Conservation (phyloP, 2,329 filamentous ascomycete species). For the Hawksworthiomyces lignivorus region DNA sequence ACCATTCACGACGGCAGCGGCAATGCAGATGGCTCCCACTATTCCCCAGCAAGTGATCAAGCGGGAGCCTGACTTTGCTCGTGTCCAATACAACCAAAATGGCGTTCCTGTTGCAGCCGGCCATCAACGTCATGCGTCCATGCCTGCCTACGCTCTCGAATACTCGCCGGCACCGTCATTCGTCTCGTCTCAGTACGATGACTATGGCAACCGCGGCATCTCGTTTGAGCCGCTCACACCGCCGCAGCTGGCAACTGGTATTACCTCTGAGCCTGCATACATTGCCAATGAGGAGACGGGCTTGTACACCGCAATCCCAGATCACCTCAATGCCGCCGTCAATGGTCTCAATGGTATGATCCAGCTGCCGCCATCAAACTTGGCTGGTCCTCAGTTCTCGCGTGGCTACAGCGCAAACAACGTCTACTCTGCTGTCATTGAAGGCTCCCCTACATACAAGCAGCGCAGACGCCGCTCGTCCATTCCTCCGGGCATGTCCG, state of each 20-base stretch:
- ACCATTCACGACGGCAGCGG: constrained; percentile 44
- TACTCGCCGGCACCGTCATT: constrained; percentile 98
- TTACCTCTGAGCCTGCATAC: constrained; percentile 85
- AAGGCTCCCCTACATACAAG: constrained; percentile 98
- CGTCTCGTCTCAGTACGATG: constrained; percentile 96
- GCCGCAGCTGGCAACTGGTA: constrained; percentile 77
- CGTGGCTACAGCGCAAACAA: constrained; percentile 66
- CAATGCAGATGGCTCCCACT: constrained; percentile 61
- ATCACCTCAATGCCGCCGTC: constrained; percentile 64
- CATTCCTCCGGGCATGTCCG: constrained; percentile 70
- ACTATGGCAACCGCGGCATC: constrained; percentile 92
- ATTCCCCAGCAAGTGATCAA: constrained; percentile 72
- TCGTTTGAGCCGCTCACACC: constrained; percentile 97
- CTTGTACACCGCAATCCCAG: constrained; percentile 89
- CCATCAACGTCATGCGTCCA: constrained; percentile 93
- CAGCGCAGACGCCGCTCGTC: constrained; percentile 90
- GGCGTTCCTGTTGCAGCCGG: constrained; percentile 74
- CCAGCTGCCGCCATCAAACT: constrained; percentile 78
- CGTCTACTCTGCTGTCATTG: constrained; percentile 81
- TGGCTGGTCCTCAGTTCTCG: constrained; percentile 72
- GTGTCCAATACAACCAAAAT: constrained; percentile 86
- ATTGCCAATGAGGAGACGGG: constrained; percentile 97
- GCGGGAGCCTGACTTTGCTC: constrained; percentile 76
- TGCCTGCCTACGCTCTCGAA: constrained; percentile 90
- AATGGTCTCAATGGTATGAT: constrained; percentile 80